Conservation (phyloP, 805 yeast species). For the Candida khao-thaluensis region DNA sequence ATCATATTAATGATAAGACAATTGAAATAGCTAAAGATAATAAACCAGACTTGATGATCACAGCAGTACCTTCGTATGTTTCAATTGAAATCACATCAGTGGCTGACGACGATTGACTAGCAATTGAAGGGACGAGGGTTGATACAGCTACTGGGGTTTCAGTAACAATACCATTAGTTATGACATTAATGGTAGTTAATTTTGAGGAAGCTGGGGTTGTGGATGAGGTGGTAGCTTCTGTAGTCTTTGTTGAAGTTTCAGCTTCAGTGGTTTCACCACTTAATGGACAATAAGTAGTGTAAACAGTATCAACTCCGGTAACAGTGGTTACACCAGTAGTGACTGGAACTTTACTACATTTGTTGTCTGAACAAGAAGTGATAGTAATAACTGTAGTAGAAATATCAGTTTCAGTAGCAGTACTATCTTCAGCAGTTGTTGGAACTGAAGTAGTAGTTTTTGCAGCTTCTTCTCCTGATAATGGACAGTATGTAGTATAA, state of each 20-base stretch:
- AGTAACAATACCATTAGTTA: constrained; percentile 40
- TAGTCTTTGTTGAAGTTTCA: constrained; percentile 4
- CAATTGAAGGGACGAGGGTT: constrained; percentile 9
- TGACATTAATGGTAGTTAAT: constrained; percentile 31
- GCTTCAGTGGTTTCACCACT: constrained; percentile 17
- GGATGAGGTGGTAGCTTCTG: constrained; percentile 5
- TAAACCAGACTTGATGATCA: constrained; percentile 24
- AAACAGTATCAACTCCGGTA: constrained; percentile 19
- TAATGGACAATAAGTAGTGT: constrained; percentile 25
- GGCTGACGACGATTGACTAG: constrained; percentile 16
- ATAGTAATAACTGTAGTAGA: constrained; percentile 31
- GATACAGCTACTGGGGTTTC: constrained; percentile 24
- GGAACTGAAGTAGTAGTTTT: constrained; percentile 9
- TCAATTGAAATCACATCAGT: constrained; percentile 17
- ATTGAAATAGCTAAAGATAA: constrained; percentile 24
- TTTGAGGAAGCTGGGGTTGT: constrained; percentile 1
- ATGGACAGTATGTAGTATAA: constrained; percentile 38
- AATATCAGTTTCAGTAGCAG: constrained; percentile 18
- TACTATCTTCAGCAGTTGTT: constrained; percentile 8
- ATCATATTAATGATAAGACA: constrained; percentile 15
- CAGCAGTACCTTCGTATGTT: constrained; percentile 32
- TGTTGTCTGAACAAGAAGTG: constrained; percentile 38
- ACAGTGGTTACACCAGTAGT: constrained; percentile 34
- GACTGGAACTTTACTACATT: constrained; percentile 26
- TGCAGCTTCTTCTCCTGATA: constrained; percentile 8